Evolutionary conservation across 1,284 basidiomycete genomes (phyloP), one percentile per base, ranked within the genome.

Genomic region (Retiboletus flavoniger): DNA sequence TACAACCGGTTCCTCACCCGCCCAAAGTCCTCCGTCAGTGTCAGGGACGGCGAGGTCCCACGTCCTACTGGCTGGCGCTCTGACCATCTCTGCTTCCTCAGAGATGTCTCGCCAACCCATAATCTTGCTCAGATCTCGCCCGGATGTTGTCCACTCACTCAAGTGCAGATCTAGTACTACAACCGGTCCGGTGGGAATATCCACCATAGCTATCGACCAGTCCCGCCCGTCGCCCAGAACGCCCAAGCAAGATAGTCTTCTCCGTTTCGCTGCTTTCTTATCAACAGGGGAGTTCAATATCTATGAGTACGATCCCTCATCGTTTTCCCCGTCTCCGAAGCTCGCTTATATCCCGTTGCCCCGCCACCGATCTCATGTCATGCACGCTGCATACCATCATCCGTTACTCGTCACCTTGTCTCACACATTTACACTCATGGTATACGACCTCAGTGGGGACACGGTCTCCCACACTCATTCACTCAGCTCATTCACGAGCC

Each of bases 381-480:
- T 80, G 43, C 83, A 85, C 47, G 86, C 85, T 11, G 87, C 78
- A 16, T 92, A 89, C 63, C 82, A 90, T 59, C 87, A 91, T 54
- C 89, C 88, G 0, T 71, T 92, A 5, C 82, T 92, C 47, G 76
- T 87, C 40, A 83, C 86, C 0, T 75, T 92, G 36, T 86, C 89
- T 14, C 71, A 79, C 56, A 70, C 77, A 26, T 91, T 91, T 65
- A 76, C 76, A 13, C 76, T 92, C 24, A 84, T 82, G 38, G 67
- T 91, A 26, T 91, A 87, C 66, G 81, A 89, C 65, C 67, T 90
- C 45, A 80, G 80, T 16, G 71, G 71, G 31, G 74, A 77, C 55
- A 72, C 60, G 8, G 73, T 84, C 47, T 70, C 65, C 10, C 83
- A 80, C 56, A 78, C 76, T 0, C 85, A 90, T 67, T 85, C 84